Evolutionary conservation across 306 rosid genomes (phyloP).

Genomic region (Myrica gale): DNA sequence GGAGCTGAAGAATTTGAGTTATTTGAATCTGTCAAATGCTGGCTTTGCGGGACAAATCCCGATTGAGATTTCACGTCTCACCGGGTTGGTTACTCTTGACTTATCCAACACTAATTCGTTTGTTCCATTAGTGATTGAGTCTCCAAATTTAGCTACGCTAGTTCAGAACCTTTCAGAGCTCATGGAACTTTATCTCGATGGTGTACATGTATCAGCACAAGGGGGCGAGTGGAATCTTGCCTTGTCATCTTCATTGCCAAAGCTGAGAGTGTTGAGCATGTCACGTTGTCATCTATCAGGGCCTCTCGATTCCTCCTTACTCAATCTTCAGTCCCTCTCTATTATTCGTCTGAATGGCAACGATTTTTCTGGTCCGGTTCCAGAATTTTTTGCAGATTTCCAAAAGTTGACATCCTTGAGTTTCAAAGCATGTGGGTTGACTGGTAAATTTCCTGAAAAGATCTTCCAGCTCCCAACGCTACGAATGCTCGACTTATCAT

Average conservation of each 20-base stretch:
- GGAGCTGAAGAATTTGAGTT: constrained; percentile 9
- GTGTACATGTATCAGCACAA: constrained; percentile 34
- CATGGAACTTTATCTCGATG: constrained; percentile 41
- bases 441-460: constrained; percentile 25
- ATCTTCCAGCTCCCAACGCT: constrained; percentile 33
- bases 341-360: constrained; percentile 19
- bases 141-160: constrained; percentile 18
- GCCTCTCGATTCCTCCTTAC: constrained; percentile 26
- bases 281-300: constrained; percentile 21
- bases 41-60: constrained; percentile 36
- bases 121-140: too few species aligned
- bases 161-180: constrained; percentile 36
- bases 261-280: constrained; percentile 35
- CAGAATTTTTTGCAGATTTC: constrained; percentile 18
- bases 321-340: constrained; percentile 27
- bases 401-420: constrained; percentile 29
- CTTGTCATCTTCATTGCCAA: constrained; percentile 9
- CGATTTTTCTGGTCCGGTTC: constrained; percentile 22
- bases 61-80: constrained; percentile 23
- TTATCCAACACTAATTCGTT: too few species aligned
- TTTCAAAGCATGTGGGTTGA: background rate
- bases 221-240: constrained; percentile 48
- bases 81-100: constrained; percentile 33
- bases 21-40: constrained; percentile 31
- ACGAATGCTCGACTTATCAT: background rate